phyloP scores from a whole-genome alignment of 1,284 basidiomycete genomes.

The Malassezia obtusa region DNA sequence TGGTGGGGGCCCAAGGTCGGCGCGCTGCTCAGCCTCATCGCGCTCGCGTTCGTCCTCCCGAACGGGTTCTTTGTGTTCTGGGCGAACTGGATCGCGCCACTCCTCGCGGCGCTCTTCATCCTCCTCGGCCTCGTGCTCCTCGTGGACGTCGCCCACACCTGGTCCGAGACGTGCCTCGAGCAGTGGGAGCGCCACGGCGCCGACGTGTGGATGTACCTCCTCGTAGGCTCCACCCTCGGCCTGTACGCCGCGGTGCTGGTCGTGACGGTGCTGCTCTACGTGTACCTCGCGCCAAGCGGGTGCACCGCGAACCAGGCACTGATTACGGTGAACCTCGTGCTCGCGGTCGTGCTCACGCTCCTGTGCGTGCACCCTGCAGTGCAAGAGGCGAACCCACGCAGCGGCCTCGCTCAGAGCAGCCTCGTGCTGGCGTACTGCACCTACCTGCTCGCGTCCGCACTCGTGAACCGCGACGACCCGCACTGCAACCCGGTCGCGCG shows the following conservation, averaged over 20 bases:
- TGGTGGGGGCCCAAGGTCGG: slow-evolving; percentile 99
- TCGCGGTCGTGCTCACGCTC: slow-evolving; percentile 70
- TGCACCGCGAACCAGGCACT: slow-evolving; percentile 90
- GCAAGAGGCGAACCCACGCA: slow-evolving; percentile 86
- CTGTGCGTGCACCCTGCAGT: slow-evolving; percentile 74
- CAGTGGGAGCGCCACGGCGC: slow-evolving; percentile 81
- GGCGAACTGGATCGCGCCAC: slow-evolving; percentile 81
- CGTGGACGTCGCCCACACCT: slow-evolving; percentile 96
- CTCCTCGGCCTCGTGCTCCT: slow-evolving; percentile 87
- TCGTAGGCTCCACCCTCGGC: slow-evolving; percentile 80
- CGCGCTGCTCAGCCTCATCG: slow-evolving; percentile 67
- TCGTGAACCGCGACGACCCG: slow-evolving; percentile 75
- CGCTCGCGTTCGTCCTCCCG: slow-evolving; percentile 79
- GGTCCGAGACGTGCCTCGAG: slow-evolving; percentile 92
- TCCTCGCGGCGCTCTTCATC: slow-evolving; percentile 89
- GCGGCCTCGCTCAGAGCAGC: slow-evolving; percentile 84
- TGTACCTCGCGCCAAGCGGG: slow-evolving; percentile 75
- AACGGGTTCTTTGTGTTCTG: slow-evolving; percentile 91
- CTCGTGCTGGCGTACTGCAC: slow-evolving; percentile 97
- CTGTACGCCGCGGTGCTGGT: slow-evolving; percentile 76
- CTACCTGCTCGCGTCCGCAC: slow-evolving; percentile 85
- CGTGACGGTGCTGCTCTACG: slow-evolving; percentile 77
- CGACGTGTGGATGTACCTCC: slow-evolving; percentile 89
- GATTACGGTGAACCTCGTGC: slow-evolving; percentile 81
- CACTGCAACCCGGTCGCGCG: slow-evolving; percentile 78